phyloP scores from a whole-genome alignment of 306 rosid genomes.

The Pyrus communis region DNA sequence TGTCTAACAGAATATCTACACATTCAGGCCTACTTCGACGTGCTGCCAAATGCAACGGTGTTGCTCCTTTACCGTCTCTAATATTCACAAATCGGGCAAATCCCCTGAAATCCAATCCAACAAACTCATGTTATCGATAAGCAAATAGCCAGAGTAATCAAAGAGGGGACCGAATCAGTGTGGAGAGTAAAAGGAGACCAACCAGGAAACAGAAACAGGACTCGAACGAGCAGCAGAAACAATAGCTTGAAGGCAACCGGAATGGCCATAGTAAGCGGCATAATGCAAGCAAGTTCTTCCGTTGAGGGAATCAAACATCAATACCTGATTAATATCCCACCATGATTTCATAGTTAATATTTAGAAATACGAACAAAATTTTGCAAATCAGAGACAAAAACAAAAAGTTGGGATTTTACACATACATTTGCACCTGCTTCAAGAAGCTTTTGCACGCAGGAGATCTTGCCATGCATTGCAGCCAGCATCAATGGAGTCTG shows the following conservation, averaged over 20 bases:
- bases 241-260: conserved; percentile 72
- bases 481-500: conserved; percentile 98
- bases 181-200: conserved; percentile 5
- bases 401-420: not conserved
- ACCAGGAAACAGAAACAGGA: conserved; percentile 92
- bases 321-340: conserved; percentile 40
- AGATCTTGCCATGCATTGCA: conserved; percentile 90
- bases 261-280: conserved; percentile 86
- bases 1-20: conserved; percentile 66
- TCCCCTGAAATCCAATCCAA: conserved; percentile 52
- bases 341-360: conserved; percentile 2
- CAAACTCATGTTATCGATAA: conserved; percentile 1
- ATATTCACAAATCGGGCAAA: conserved; percentile 88
- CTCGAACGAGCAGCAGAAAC: conserved; percentile 79
- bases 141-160: not conserved
- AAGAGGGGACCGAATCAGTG: not conserved
- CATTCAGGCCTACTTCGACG: conserved; percentile 80
- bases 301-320: conserved; percentile 77
- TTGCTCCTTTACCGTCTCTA: conserved; percentile 84
- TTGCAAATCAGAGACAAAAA: not conserved
- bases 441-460: conserved; percentile 68
- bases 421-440: conserved; percentile 88
- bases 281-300: conserved; percentile 94
- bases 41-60: conserved; percentile 91
- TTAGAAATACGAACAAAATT: not conserved